A percentile compares a stretch with the other conserved stretches of the same genome.
phyloP scores from a whole-genome alignment of 2,329 filamentous ascomycete genomes.

The Calonectria pseudoturangicola region DNA sequence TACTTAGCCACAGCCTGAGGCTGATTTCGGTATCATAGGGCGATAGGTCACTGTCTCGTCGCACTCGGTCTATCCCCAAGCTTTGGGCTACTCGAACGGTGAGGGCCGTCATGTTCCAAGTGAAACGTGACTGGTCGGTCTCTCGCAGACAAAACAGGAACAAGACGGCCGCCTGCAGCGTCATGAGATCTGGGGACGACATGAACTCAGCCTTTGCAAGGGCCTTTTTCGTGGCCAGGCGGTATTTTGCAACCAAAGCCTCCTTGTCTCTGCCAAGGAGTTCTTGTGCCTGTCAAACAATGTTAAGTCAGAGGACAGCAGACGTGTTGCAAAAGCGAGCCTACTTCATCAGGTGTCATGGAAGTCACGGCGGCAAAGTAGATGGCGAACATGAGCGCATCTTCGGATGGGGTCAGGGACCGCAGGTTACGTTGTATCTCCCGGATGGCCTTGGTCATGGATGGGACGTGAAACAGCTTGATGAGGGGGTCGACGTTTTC shows the following conservation, averaged over 20 bases:
- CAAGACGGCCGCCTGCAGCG: conserved; percentile 37
- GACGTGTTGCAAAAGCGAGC: conserved; percentile 1
- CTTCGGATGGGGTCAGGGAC: conserved; percentile 32
- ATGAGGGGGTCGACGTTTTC: conserved; percentile 43
- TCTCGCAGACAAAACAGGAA: conserved; percentile 30
- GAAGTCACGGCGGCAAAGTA: conserved; percentile 41
- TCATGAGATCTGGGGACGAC: conserved; percentile 33
- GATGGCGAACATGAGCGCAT: conserved; percentile 42
- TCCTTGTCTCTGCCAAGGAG: conserved; percentile 37
- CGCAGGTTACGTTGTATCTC: conserved; percentile 32
- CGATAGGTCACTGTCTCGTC: conserved; percentile 11
- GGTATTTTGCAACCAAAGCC: conserved; percentile 31
- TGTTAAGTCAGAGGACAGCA: neutral
- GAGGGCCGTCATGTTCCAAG: conserved; percentile 38
- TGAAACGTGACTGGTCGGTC: conserved; percentile 27
- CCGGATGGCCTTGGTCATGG: conserved; percentile 34
- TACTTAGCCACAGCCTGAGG: conserved; percentile 37
- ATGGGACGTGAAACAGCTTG: conserved; percentile 41
- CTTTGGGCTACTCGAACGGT: conserved; percentile 37
- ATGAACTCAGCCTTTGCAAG: conserved; percentile 39
- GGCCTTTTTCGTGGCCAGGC: conserved; percentile 32
- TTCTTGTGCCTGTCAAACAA: conserved; percentile 31
- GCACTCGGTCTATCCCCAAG: conserved; percentile 29
- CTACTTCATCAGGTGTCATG: conserved; percentile 37
- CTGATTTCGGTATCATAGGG: conserved; percentile 34